phyloP scores from a whole-genome alignment of 352 stramenopile genomes.

The Phytophthora sp. region DNA sequence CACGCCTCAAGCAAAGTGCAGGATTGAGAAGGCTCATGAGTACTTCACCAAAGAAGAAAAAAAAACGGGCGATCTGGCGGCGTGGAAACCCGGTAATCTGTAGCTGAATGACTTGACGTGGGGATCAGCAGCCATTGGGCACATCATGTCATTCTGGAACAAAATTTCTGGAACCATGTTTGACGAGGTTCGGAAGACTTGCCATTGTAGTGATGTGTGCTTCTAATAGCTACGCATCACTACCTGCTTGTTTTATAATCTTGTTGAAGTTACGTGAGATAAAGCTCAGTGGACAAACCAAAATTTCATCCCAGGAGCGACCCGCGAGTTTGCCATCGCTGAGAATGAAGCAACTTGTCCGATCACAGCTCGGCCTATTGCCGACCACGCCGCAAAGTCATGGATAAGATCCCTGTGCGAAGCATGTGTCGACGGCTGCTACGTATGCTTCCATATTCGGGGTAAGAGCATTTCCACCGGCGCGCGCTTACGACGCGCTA shows the following conservation, averaged over 20 bases:
- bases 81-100: background rate
- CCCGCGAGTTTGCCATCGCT: slow-evolving; percentile 6
- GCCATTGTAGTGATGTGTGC: background rate
- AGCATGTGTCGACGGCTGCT: slow-evolving; percentile 4
- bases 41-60: slow-evolving; percentile 11
- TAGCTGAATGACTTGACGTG: background rate
- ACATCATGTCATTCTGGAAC: slow-evolving; percentile 11
- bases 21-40: slow-evolving; percentile 4
- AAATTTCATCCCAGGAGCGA: slow-evolving; percentile 4
- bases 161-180: slow-evolving; percentile 14
- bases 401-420: background rate
- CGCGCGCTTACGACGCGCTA: too few species aligned
- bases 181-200: background rate
- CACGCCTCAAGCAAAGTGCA: slow-evolving; percentile 2
- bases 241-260: background rate
- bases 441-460: slow-evolving; percentile 13
- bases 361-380: slow-evolving; percentile 12
- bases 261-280: slow-evolving; percentile 3
- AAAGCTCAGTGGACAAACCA: background rate
- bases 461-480: slow-evolving; percentile 2
- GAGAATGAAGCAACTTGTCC: slow-evolving; percentile 16
- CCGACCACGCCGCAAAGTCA: slow-evolving; percentile 1
- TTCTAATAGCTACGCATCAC: slow-evolving; percentile 16
- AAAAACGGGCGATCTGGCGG: background rate
- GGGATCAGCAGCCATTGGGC: background rate